Evolutionary conservation across 352 stramenopile species (phyloP).

Genomic region (Hyaloperonospora brassicae): DNA sequence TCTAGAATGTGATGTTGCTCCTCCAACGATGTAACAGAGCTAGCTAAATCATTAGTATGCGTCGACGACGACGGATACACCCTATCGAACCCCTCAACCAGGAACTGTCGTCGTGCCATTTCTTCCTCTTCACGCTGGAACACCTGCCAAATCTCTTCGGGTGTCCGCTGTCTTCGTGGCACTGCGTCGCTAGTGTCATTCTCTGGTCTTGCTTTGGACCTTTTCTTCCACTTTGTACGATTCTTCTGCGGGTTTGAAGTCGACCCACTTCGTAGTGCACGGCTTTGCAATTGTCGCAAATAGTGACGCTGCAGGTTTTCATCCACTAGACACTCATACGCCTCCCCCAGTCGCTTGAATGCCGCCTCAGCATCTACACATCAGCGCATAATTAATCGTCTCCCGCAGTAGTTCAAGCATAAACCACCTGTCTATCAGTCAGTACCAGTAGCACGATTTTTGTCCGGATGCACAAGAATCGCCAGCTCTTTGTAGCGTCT

Average conservation of each 20-base stretch:
- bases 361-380: constrained; percentile 54
- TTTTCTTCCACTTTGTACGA: constrained; percentile 20
- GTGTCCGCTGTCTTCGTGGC: constrained; percentile 26
- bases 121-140: constrained; percentile 74
- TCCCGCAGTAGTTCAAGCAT: background rate
- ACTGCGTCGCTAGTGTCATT: background rate
- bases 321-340: constrained; percentile 66
- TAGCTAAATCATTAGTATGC: background rate
- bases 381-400: background rate
- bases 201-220: constrained; percentile 1
- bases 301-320: constrained; percentile 46
- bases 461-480: constrained; percentile 52
- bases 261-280: constrained; percentile 1
- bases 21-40: constrained; percentile 1
- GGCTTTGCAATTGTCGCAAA: constrained; percentile 24
- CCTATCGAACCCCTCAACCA: constrained; percentile 53
- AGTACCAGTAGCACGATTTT: constrained; percentile 38
- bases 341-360: constrained; percentile 70
- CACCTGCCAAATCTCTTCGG: constrained; percentile 57
- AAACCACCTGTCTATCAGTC: background rate
- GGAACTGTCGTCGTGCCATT: constrained; percentile 47
- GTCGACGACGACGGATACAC: constrained; percentile 24
- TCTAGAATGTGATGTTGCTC: constrained; percentile 31
- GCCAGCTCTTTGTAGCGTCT: constrained; percentile 45
- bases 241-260: constrained; percentile 9